Evolutionary conservation across 2,329 filamentous ascomycete genomes (phyloP).

Genomic region (Fusarium sp.): DNA sequence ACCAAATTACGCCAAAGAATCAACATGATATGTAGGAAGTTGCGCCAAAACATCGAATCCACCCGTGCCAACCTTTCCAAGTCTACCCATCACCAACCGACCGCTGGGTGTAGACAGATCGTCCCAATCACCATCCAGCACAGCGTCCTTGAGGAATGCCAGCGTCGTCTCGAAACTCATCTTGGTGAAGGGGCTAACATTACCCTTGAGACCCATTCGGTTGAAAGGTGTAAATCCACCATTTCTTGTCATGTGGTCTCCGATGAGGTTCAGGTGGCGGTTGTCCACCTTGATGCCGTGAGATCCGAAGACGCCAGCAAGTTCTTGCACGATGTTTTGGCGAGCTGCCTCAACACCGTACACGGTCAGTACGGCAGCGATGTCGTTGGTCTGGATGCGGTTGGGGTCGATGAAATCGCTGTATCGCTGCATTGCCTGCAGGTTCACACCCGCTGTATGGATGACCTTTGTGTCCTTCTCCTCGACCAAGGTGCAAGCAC

Average conservation of each 20-base stretch:
- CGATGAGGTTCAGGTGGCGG: constrained; percentile 93
- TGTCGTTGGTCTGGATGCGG: constrained; percentile 90
- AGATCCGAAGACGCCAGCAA: constrained; percentile 85
- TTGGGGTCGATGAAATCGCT: constrained; percentile 88
- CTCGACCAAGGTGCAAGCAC: constrained; percentile 72
- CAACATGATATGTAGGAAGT: constrained; percentile 64
- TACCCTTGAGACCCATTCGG: constrained; percentile 86
- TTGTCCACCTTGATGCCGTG: constrained; percentile 95
- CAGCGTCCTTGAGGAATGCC: constrained; percentile 90
- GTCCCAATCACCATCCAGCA: constrained; percentile 90
- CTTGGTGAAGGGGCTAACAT: constrained; percentile 93
- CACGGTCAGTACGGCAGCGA: constrained; percentile 82
- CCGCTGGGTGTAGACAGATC: constrained; percentile 87
- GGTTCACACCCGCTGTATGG: constrained; percentile 86
- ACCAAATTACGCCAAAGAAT: constrained; percentile 46
- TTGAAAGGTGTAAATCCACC: constrained; percentile 93
- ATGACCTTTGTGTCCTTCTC: constrained; percentile 71
- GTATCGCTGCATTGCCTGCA: constrained; percentile 90
- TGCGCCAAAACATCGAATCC: constrained; percentile 86
- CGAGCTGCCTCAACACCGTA: constrained; percentile 97
- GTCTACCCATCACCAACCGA: constrained; percentile 86
- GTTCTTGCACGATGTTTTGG: constrained; percentile 85
- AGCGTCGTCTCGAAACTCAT: constrained; percentile 99
- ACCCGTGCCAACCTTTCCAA: constrained; percentile 88
- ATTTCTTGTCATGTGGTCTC: constrained; percentile 96